Evolutionary conservation across 257 asterid species (phyloP).

Genomic region (Paraleonurus japonicus): DNA sequence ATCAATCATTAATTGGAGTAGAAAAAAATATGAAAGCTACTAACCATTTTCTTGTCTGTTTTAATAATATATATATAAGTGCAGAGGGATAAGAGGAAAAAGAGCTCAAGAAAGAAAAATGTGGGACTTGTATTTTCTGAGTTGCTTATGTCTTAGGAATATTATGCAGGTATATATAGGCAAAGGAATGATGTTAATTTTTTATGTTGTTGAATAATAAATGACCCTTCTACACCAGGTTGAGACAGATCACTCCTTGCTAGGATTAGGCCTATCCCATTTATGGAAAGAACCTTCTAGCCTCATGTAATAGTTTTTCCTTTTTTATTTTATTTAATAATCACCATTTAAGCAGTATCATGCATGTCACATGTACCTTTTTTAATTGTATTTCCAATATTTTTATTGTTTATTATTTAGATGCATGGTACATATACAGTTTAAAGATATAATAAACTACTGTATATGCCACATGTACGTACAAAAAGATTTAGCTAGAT

Average conservation of each 20-base stretch:
- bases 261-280: constrained; percentile 48
- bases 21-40: background rate
- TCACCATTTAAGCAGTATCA: no score
- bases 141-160: constrained; percentile 28
- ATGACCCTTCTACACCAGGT: constrained; percentile 43
- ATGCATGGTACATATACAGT: no score
- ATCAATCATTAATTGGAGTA: background rate
- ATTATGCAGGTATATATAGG: constrained; percentile 57
- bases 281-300: constrained; percentile 50
- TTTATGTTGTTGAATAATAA: constrained; percentile 1
- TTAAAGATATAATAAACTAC: no score
- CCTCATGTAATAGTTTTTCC: background rate
- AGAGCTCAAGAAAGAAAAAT: background rate
- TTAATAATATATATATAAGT: no score
- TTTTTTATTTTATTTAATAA: background rate
- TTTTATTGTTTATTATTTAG: no score
- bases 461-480: no score
- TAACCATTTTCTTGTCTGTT: no score
- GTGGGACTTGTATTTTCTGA: no score
- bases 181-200: constrained; percentile 5
- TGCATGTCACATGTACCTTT: no score
- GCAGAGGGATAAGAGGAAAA: background rate
- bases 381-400: no score
- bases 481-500: no score
- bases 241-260: constrained; percentile 38